Conservation (phyloP, 306 rosid genomes). For the Quercus cerris region DNA sequence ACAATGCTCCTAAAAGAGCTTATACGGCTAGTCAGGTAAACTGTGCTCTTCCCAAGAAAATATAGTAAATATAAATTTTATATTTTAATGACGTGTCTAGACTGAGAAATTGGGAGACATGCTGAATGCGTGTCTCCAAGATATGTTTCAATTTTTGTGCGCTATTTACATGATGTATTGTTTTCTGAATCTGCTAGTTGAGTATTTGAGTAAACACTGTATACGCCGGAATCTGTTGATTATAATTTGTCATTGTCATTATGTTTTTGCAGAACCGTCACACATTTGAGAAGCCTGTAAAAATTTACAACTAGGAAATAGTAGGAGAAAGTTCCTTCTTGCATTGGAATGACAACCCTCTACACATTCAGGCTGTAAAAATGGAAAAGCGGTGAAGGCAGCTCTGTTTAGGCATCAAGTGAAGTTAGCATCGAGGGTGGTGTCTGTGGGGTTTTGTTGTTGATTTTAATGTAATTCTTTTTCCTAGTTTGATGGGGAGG, state of each 20-base stretch:
- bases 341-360: slow-evolving; percentile 39
- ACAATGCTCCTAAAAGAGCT: slow-evolving; percentile 80
- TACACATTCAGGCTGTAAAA: slow-evolving; percentile 37
- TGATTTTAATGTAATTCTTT: slow-evolving; percentile 63
- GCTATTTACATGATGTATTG: neutral
- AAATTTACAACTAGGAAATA: slow-evolving; percentile 74
- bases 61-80: neutral
- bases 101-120: neutral
- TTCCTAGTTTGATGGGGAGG: slow-evolving; percentile 39
- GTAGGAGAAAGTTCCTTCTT: slow-evolving; percentile 16
- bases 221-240: neutral
- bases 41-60: neutral
- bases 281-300: slow-evolving; percentile 85
- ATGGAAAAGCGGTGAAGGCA: slow-evolving; percentile 27
- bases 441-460: slow-evolving; percentile 45
- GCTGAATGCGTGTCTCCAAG: neutral
- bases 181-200: neutral
- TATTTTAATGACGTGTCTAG: neutral
- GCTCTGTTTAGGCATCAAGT: slow-evolving; percentile 42
- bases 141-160: neutral
- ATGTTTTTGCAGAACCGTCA: slow-evolving; percentile 74
- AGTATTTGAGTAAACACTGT: neutral
- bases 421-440: slow-evolving; percentile 45
- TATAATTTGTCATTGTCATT: slow-evolving; percentile 10
- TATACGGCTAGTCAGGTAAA: slow-evolving; percentile 76